phyloP scores from a whole-genome alignment of 208 protist species.

The Leishmania arabica region DNA sequence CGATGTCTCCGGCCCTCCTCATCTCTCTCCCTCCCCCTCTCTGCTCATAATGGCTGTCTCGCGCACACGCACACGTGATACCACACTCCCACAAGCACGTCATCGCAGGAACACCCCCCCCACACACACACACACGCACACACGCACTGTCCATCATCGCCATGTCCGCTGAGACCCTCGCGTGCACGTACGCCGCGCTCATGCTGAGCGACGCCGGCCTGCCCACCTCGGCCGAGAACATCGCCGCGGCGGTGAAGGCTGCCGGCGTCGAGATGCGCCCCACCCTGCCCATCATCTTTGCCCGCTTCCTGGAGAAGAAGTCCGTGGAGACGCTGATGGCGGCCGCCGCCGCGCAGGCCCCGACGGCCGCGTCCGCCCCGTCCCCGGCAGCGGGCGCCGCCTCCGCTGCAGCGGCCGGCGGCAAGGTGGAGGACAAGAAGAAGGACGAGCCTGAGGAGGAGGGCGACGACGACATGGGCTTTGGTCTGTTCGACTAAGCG shows the following conservation, averaged over 20 bases:
- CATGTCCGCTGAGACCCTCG: slow-evolving; percentile 73
- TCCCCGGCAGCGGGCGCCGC: slow-evolving; percentile 48
- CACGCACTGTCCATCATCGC: not conserved
- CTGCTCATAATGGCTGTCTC: not conserved
- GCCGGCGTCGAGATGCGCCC: slow-evolving; percentile 71
- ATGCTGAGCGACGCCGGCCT: slow-evolving; percentile 78
- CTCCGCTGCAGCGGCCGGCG: slow-evolving; percentile 52
- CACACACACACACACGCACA: too few species aligned
- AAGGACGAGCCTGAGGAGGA: slow-evolving; percentile 45
- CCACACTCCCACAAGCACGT: not conserved
- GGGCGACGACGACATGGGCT: slow-evolving; percentile 90
- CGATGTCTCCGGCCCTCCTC: not conserved
- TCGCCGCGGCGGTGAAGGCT: slow-evolving; percentile 62
- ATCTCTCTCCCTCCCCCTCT: not conserved
- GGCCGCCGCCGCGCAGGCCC: slow-evolving; percentile 50
- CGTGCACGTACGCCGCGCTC: slow-evolving; percentile 85
- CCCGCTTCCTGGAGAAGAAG: slow-evolving; percentile 86
- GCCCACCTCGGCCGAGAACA: slow-evolving; percentile 76
- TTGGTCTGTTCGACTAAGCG: slow-evolving; percentile 91
- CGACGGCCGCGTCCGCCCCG: slow-evolving; percentile 37
- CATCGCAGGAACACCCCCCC: not conserved
- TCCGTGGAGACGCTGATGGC: slow-evolving; percentile 67
- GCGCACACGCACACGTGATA: not conserved
- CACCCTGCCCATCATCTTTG: slow-evolving; percentile 83
- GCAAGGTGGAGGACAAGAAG: slow-evolving; percentile 40